Evolutionary conservation across 1,284 basidiomycete species (phyloP).

Genomic region (Pyrrhoderma lamaoense): DNA sequence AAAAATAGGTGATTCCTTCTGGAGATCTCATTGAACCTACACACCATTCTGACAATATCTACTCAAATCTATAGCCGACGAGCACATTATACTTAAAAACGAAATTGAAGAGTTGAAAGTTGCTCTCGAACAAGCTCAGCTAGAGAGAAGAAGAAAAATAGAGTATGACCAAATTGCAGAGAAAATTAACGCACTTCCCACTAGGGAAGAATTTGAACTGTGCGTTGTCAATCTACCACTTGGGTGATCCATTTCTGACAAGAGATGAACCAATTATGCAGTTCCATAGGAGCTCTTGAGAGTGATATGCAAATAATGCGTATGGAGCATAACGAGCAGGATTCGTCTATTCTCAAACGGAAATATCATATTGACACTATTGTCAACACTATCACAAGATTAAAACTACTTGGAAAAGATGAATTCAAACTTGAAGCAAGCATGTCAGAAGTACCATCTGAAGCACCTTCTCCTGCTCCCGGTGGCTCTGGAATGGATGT

Average conservation of each 20-base stretch:
- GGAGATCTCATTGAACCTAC: too few relatives aligned
- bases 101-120: slow-evolving; percentile 73
- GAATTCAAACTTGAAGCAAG: slow-evolving; percentile 4
- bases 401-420: slow-evolving; percentile 62
- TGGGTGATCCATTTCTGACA: too few relatives aligned
- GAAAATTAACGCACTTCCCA: slow-evolving; percentile 71
- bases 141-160: slow-evolving; percentile 65
- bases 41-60: too few relatives aligned
- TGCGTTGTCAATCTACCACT: slow-evolving; percentile 31
- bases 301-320: slow-evolving; percentile 70
- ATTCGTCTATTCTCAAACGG: slow-evolving; percentile 56
- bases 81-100: slow-evolving; percentile 53
- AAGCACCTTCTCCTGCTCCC: slow-evolving; percentile 26
- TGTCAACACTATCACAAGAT: slow-evolving; percentile 49
- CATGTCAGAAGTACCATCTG: slow-evolving; percentile 26
- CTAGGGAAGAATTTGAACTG: slow-evolving; percentile 65
- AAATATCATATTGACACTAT: slow-evolving; percentile 60
- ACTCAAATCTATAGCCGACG: slow-evolving; percentile 60
- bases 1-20: slow-evolving; percentile 71
- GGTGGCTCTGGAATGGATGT: slow-evolving; percentile 18
- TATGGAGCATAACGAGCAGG: slow-evolving; percentile 65
- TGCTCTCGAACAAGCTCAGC: slow-evolving; percentile 67
- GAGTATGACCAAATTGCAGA: slow-evolving; percentile 78
- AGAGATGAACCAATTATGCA: slow-evolving; percentile 25
- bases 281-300: slow-evolving; percentile 61